Conservation (phyloP, 345 rosid species). For the Mallotus nudiflorus region DNA sequence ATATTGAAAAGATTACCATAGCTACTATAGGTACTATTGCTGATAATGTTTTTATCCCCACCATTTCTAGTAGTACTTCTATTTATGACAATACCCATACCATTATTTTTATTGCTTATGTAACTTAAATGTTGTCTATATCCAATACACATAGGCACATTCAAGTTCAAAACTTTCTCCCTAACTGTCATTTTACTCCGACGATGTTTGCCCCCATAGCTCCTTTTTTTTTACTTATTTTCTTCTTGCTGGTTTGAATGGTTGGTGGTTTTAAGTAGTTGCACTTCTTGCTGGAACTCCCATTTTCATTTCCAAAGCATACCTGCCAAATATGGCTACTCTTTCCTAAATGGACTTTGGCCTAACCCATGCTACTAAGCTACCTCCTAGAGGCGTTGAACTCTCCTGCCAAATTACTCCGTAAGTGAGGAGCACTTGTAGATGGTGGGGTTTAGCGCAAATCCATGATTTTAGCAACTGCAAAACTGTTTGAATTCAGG, state of each 20-base stretch:
- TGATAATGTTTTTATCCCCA: not conserved
- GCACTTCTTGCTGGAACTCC: conserved; percentile 20
- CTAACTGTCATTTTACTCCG: conserved; percentile 22
- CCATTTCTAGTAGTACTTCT: not conserved
- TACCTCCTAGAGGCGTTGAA: conserved; percentile 61
- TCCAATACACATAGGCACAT: conserved; percentile 62
- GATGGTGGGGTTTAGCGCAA: too few relatives aligned
- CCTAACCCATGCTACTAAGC: conserved; percentile 62
- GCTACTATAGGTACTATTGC: not conserved
- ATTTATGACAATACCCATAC: not conserved
- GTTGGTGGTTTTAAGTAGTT: conserved; percentile 10
- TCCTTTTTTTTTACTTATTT: conserved; percentile 19
- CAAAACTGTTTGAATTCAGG: too few relatives aligned
- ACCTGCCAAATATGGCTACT: conserved; percentile 81
- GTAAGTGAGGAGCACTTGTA: too few relatives aligned
- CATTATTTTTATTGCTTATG: conserved; percentile 42
- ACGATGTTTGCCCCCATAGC: conserved; percentile 11
- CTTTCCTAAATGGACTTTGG: conserved; percentile 65
- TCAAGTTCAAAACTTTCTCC: conserved; percentile 52
- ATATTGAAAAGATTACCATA: too few relatives aligned
- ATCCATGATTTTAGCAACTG: too few relatives aligned
- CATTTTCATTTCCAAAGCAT: conserved; percentile 31
- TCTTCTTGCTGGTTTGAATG: conserved; percentile 29
- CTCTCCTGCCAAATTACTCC: too few relatives aligned
- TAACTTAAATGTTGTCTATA: conserved; percentile 69